phyloP scores from a whole-genome alignment of 2,329 filamentous ascomycete genomes.

The Fusarium aywerte region DNA sequence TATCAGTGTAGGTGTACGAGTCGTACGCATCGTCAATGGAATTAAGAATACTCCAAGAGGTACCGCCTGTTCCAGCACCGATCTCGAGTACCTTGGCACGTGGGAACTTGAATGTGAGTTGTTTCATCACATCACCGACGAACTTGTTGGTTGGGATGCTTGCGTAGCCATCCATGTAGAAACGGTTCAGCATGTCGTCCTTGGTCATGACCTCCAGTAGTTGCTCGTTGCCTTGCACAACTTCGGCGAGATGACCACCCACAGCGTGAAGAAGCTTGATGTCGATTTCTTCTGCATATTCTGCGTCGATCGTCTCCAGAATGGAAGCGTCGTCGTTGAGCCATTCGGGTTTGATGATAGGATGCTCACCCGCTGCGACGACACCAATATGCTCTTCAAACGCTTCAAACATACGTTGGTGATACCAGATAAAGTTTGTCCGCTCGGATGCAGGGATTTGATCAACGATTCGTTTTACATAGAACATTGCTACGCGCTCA shows the following conservation, averaged over 20 bases:
- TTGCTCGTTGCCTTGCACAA: slow-evolving; percentile 3
- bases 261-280: slow-evolving; percentile 4
- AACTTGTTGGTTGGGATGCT: background rate
- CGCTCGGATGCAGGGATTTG: background rate
- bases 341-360: background rate
- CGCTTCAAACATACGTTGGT: background rate
- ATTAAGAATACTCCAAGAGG: background rate
- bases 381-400: background rate
- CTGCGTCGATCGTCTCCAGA: background rate
- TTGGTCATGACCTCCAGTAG: slow-evolving; percentile 11
- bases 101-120: slow-evolving; percentile 4
- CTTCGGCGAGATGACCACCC: background rate
- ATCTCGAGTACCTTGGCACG: slow-evolving; percentile 9
- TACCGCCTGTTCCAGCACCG: slow-evolving; percentile 15
- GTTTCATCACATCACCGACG: background rate
- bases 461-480: background rate
- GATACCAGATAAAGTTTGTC: background rate
- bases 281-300: slow-evolving; percentile 11
- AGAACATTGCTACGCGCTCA: background rate
- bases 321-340: background rate
- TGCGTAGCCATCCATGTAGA: slow-evolving; percentile 43
- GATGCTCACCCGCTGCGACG: background rate
- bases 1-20: slow-evolving; percentile 13
- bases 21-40: slow-evolving; percentile 3
- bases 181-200: slow-evolving; percentile 47